Percentiles rank a stretch among this genome's conserved stretches.
Conservation (phyloP, 305 asterid species). For the Solanum hybrid region DNA sequence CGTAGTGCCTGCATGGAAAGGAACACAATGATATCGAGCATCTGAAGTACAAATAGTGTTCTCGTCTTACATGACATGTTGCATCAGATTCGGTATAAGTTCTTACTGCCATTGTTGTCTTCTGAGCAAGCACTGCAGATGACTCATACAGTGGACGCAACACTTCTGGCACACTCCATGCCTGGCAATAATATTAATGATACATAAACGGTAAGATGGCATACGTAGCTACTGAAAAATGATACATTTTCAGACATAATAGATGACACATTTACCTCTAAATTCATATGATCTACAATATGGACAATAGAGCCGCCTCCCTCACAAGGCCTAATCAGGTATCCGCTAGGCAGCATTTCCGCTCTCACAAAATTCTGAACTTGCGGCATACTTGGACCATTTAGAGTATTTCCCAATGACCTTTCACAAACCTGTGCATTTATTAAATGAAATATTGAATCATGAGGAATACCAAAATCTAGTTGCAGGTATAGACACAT, state of each 20-base stretch:
- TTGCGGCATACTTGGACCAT: conserved; percentile 87
- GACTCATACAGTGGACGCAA: conserved; percentile 84
- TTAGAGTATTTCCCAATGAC: conserved; percentile 70
- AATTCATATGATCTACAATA: conserved; percentile 77
- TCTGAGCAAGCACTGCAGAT: conserved; percentile 68
- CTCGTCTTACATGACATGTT: not conserved
- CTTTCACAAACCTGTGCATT: conserved; percentile 67
- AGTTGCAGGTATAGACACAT: not conserved
- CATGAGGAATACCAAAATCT: not conserved
- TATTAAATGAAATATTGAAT: not conserved
- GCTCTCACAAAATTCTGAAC: conserved; percentile 79
- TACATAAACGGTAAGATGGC: not conserved
- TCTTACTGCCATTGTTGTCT: conserved; percentile 68
- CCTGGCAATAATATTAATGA: conserved; percentile 23
- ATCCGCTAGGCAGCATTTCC: conserved; percentile 85
- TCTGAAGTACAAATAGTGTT: not conserved
- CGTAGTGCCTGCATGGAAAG: conserved; percentile 60
- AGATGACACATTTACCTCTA: conserved; percentile 41
- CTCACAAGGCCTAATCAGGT: conserved; percentile 78
- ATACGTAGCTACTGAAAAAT: not conserved
- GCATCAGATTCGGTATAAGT: not conserved
- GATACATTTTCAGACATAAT: not conserved
- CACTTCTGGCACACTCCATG: conserved; percentile 83
- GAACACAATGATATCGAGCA: not conserved
- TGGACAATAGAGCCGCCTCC: conserved; percentile 91